phyloP scores from a whole-genome alignment of 257 asterid species.

The Ehretia macrophylla region DNA sequence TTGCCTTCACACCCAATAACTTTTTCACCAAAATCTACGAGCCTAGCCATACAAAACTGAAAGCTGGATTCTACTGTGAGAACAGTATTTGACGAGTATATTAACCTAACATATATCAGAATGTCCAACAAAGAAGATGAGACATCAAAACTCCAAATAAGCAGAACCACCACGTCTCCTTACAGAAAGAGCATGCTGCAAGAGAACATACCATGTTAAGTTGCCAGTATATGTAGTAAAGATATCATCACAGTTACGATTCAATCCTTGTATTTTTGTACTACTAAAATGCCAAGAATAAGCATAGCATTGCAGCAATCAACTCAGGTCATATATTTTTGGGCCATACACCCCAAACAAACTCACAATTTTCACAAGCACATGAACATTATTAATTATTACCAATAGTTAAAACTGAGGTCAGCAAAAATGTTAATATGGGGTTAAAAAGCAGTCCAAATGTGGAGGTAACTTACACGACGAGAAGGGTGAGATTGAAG shows the following conservation, averaged over 20 bases:
- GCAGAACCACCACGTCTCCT: slow-evolving; percentile 29
- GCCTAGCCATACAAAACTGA: background rate
- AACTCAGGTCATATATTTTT: no score
- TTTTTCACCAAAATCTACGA: slow-evolving; percentile 15
- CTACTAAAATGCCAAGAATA: background rate
- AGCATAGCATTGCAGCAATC: no score
- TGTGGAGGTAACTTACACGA: slow-evolving; percentile 48
- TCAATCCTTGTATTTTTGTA: background rate
- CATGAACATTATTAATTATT: background rate
- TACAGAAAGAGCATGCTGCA: slow-evolving; percentile 26
- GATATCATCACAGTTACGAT: background rate
- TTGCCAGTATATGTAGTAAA: background rate
- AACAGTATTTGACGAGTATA: slow-evolving; percentile 21
- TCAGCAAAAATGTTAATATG: background rate
- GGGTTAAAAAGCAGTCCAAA: background rate
- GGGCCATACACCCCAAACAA: no score
- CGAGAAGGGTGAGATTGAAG: slow-evolving; percentile 27
- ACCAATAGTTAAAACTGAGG: background rate
- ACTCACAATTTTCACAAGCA: no score
- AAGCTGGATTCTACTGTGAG: background rate
- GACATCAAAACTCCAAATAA: slow-evolving; percentile 27
- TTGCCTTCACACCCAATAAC: slow-evolving; percentile 12
- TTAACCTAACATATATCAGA: background rate
- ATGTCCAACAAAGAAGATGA: slow-evolving; percentile 22
- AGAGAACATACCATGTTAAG: slow-evolving; percentile 4